phyloP scores from a whole-genome alignment of 768 basidiomycete genomes.

The Leccinum longicurvipes region DNA sequence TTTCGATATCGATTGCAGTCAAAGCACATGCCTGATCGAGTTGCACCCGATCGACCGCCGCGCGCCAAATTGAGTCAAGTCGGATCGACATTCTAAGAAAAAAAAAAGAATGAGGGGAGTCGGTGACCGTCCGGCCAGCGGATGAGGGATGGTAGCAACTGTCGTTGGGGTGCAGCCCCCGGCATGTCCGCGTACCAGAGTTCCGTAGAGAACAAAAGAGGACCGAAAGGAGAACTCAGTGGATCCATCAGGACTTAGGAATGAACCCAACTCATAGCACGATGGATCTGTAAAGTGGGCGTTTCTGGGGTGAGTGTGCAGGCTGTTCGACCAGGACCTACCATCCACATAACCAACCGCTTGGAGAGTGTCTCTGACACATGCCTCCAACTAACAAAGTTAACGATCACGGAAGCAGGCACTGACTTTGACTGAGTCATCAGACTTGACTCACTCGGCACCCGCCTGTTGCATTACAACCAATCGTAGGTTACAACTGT shows the following conservation, averaged over 20 bases:
- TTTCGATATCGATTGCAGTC: neutral
- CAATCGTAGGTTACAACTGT: constrained; percentile 10
- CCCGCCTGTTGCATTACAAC: neutral
- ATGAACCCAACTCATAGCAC: neutral
- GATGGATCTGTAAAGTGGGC: neutral
- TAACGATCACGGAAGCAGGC: neutral
- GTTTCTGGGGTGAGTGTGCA: neutral
- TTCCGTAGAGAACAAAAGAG: neutral
- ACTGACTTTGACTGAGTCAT: constrained; percentile 1
- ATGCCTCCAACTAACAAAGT: neutral
- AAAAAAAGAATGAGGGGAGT: neutral
- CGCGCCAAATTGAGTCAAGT: neutral
- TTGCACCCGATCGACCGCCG: neutral
- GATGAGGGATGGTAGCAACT: neutral
- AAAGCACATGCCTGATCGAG: neutral
- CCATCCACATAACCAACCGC: neutral
- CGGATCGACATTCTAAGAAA: neutral
- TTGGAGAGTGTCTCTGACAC: neutral
- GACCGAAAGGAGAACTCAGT: neutral
- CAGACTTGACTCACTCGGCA: constrained; percentile 5
- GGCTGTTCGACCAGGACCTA: neutral
- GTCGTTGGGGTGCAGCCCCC: neutral
- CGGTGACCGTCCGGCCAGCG: neutral
- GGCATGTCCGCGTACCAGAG: neutral
- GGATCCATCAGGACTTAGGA: neutral